Conservation (phyloP, 495 filamentous ascomycete genomes). For the Tuber borchii region DNA sequence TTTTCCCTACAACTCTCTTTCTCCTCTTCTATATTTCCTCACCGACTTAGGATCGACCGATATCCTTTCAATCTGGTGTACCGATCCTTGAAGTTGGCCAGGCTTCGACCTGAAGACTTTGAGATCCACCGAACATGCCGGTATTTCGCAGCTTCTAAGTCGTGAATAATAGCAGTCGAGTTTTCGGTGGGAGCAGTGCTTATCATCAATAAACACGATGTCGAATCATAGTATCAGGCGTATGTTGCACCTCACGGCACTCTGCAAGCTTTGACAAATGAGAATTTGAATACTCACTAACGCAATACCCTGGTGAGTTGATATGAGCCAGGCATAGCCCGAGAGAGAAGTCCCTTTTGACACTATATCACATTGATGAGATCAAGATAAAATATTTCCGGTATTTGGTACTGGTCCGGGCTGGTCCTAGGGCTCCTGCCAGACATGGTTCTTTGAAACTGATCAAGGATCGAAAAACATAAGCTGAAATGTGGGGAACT, state of each 20-base stretch:
- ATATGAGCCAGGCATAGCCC: not conserved
- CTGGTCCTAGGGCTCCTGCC: not conserved
- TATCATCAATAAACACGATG: not conserved
- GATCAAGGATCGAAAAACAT: not conserved
- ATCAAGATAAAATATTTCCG: not conserved
- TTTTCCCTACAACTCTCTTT: not conserved
- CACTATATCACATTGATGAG: not conserved
- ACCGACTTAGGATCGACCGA: not conserved
- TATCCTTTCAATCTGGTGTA: not conserved
- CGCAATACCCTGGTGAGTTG: not conserved
- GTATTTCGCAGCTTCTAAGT: not conserved
- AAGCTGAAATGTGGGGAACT: not conserved
- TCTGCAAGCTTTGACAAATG: not conserved
- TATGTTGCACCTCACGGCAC: not conserved
- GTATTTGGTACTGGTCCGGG: not conserved
- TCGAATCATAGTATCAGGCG: not conserved
- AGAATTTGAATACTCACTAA: not conserved
- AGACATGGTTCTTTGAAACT: not conserved
- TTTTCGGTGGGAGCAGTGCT: not conserved
- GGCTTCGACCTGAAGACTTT: not conserved
- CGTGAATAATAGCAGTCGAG: not conserved
- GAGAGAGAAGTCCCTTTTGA: not conserved
- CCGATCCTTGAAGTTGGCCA: not conserved
- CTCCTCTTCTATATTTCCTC: not conserved
- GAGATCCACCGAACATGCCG: not conserved